Base-by-base conservation (phyloP, 169 alveolate genomes). In the Eimeria falciformis region DNA sequence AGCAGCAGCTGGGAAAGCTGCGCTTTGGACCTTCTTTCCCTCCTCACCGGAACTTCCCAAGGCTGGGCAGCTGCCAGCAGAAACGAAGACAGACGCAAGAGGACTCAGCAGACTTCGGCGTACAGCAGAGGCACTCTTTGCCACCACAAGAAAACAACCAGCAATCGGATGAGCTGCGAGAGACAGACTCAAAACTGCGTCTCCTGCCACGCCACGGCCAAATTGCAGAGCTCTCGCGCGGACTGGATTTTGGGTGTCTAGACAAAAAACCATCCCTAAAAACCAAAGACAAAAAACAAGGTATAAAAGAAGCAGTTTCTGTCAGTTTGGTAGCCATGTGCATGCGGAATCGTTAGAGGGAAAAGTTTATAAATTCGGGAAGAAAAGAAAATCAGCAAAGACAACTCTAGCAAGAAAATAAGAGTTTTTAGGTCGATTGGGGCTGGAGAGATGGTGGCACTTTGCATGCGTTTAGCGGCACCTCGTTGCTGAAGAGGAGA, bases 401-500 rank as follows among this genome's bases (percentile, higher is more conserved):
- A 47, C 23, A 27, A 68, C 21, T 53, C 0, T 53, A 53, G 65
- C 65, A 43, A 7, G 5, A 2, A 73, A 0, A 3, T 37, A 17
- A 58, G 25, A 4, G 25, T 4, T 33, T 33, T 33, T 33, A 33
- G 40, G 40, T 33, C 40, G 40, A 33, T 33, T 33, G 40, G 40
- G 40, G 40, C 40, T 33, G 40, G 40, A 33, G 2, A 33, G 40
- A 33, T 33, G 0, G 40, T 33, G 40, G 40, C 40, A 33, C 40
- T 33, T 33, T 33, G 40, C 40, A 33, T 33, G 40, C 65, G 65
- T 53, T 53, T 17, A 12, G 53, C 25, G 73, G 3, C 23, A 79
- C 88, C 88, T 79, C 88, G 47, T 79, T 79, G 73, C 50, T 79
- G 73, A 29, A 79, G 53, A 4, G 88, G 88, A 55, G 88, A 79